A percentile compares a stretch with the other conserved stretches of the same genome.
Conservation (phyloP, 208 protist species). For the Leishmania mexicana region DNA sequence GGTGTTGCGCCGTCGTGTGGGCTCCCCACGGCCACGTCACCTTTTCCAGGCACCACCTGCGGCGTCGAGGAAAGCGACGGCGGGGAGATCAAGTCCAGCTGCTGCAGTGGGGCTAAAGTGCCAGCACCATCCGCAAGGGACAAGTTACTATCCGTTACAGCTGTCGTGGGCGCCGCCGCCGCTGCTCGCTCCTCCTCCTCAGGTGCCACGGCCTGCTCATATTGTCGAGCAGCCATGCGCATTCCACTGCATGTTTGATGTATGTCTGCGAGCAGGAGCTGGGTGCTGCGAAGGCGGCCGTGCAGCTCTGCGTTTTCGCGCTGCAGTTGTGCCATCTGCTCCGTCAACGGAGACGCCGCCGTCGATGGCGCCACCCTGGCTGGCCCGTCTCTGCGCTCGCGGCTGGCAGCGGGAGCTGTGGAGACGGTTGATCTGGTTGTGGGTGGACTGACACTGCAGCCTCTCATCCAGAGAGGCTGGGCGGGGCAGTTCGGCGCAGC, state of each 20-base stretch:
- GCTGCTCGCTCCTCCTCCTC: neutral
- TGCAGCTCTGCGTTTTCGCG: constrained; percentile 3
- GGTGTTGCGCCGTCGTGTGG: neutral
- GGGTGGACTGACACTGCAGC: neutral
- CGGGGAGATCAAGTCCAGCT: neutral
- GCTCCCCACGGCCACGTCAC: neutral
- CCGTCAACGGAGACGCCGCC: neutral
- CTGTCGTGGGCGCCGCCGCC: neutral
- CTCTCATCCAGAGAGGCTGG: neutral
- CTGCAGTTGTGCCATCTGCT: neutral
- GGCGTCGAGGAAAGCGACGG: neutral
- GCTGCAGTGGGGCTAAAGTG: neutral
- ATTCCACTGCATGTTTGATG: constrained; percentile 10
- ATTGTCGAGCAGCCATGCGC: constrained; percentile 13
- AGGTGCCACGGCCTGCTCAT: constrained; percentile 9
- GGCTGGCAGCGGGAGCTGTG: neutral
- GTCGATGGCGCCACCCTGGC: neutral
- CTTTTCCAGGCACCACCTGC: neutral
- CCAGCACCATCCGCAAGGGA: neutral
- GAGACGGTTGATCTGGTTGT: neutral
- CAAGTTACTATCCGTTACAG: neutral
- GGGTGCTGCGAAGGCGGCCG: neutral
- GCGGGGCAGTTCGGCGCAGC: neutral
- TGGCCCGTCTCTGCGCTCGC: neutral
- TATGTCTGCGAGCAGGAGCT: constrained; percentile 9